These are phyloP conservation scores for Phytophthora brassicae DNA, from an alignment of 352 stramenopile genomes.

Conservation along the genomic window DNA sequence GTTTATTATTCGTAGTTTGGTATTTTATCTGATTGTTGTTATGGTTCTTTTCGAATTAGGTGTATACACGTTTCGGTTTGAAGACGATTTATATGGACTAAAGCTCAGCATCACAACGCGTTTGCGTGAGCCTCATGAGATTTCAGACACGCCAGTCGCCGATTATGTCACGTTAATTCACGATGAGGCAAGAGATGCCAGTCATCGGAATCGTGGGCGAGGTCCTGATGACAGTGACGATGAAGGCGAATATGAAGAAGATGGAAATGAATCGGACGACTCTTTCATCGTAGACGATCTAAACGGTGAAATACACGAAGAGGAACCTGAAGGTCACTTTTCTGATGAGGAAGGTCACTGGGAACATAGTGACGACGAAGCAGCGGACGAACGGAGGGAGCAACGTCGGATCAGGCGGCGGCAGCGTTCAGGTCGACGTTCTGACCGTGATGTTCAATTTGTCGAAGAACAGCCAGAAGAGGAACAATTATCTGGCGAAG, in stretches of 20 bases:
- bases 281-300: conserved; percentile 76
- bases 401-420: conserved; percentile 16
- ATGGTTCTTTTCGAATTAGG: conserved; percentile 33
- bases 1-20: neutral
- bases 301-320: conserved; percentile 20
- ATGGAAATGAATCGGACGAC: conserved; percentile 53
- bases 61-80: conserved; percentile 72
- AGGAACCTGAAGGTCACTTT: conserved; percentile 26
- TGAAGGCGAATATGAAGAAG: conserved; percentile 47
- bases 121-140: conserved; percentile 48
- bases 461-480: conserved; percentile 30
- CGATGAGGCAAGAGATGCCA: conserved; percentile 34
- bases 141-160: conserved; percentile 40
- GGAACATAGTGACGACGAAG: conserved; percentile 41
- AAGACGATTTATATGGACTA: conserved; percentile 58
- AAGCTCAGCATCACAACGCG: conserved; percentile 56
- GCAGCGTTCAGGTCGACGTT: conserved; percentile 18
- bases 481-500: conserved; percentile 17
- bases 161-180: conserved; percentile 36
- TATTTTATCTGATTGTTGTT: conserved; percentile 1
- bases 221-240: conserved; percentile 40
- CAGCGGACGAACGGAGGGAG: conserved; percentile 32
- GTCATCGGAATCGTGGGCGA: conserved; percentile 22
- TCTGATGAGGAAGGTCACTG: conserved; percentile 33
- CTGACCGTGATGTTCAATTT: conserved; percentile 20